phyloP scores from a whole-genome alignment of 441 rosid genomes.

The Mallotus repandus region DNA sequence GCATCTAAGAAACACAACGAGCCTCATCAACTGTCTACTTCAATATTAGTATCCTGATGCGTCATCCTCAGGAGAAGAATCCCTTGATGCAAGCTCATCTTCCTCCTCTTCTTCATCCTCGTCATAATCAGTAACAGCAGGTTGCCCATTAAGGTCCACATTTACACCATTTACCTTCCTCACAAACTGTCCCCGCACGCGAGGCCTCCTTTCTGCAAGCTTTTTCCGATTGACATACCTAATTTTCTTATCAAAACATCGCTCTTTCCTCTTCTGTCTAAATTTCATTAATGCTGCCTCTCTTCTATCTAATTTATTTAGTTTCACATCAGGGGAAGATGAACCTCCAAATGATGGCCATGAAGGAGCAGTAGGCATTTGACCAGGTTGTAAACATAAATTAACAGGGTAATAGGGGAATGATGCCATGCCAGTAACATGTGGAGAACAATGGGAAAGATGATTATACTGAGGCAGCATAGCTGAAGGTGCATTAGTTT shows the following conservation, averaged over 20 bases:
- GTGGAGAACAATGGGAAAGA: conserved; percentile 56
- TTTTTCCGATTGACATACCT: conserved; percentile 85
- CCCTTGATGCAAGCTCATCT: conserved; percentile 62
- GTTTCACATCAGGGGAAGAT: conserved; percentile 47
- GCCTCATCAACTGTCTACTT: conserved; percentile 10
- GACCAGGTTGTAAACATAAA: conserved; percentile 67
- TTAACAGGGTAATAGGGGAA: conserved; percentile 68
- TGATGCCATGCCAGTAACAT: conserved; percentile 58
- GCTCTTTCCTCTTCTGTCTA: conserved; percentile 88
- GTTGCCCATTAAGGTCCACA: conserved; percentile 85
- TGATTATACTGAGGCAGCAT: conserved; percentile 68
- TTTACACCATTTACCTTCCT: conserved; percentile 77
- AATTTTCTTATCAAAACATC: conserved; percentile 94
- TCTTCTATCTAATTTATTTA: conserved; percentile 70
- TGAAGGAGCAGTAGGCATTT: conserved; percentile 48
- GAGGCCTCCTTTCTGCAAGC: conserved; percentile 98
- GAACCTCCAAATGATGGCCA: conserved; percentile 67
- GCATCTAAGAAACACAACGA: not conserved
- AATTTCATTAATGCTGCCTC: conserved; percentile 90
- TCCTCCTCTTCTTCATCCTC: conserved; percentile 73
- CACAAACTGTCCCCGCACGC: conserved; percentile 95
- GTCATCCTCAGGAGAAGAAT: conserved; percentile 65
- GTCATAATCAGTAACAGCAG: conserved; percentile 58
- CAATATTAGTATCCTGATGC: conserved; percentile 35
- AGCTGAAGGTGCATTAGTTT: conserved; percentile 41